phyloP scores from a whole-genome alignment of 1,284 basidiomycete genomes.

The Schizophyllum commune region DNA sequence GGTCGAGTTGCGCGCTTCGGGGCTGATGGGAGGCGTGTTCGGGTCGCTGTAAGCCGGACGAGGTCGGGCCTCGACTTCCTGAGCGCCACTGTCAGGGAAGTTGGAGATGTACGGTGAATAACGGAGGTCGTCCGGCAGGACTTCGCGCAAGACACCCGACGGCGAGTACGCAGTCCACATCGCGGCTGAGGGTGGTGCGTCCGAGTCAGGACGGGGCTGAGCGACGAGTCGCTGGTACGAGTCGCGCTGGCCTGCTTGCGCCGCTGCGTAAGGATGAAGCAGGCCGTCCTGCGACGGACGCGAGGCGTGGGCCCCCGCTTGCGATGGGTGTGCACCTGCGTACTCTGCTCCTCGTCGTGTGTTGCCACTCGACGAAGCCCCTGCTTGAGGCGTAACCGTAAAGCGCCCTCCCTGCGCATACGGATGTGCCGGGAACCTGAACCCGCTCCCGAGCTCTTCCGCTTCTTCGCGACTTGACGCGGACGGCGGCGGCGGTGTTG shows the following conservation, averaged over 20 bases:
- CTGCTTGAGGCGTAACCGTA: background rate
- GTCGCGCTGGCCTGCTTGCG: slow-evolving; percentile 20
- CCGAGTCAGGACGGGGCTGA: slow-evolving; percentile 22
- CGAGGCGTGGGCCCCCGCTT: background rate
- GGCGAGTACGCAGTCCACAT: slow-evolving; percentile 48
- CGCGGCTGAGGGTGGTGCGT: slow-evolving; percentile 33
- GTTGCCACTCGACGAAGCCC: background rate
- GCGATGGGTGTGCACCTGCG: slow-evolving; percentile 38
- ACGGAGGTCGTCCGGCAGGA: slow-evolving; percentile 41
- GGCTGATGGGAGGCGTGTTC: slow-evolving; percentile 7
- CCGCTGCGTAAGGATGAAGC: slow-evolving; percentile 44
- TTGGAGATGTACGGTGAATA: slow-evolving; percentile 43
- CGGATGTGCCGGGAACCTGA: slow-evolving; percentile 41
- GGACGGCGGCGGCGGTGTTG: slow-evolving; percentile 44
- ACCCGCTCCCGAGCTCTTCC: slow-evolving; percentile 21
- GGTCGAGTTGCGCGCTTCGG: slow-evolving; percentile 22
- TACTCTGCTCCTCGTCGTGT: slow-evolving; percentile 26
- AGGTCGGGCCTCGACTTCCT: background rate
- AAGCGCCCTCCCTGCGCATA: slow-evolving; percentile 40
- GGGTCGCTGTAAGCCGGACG: slow-evolving; percentile 2
- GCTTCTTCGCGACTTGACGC: slow-evolving; percentile 16
- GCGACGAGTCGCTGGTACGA: slow-evolving; percentile 20
- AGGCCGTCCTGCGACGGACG: slow-evolving; percentile 17
- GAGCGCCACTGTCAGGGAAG: background rate
- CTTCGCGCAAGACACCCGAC: slow-evolving; percentile 38